Conservation (phyloP, 2,329 filamentous ascomycete species). For the Trichoderma sp. region DNA sequence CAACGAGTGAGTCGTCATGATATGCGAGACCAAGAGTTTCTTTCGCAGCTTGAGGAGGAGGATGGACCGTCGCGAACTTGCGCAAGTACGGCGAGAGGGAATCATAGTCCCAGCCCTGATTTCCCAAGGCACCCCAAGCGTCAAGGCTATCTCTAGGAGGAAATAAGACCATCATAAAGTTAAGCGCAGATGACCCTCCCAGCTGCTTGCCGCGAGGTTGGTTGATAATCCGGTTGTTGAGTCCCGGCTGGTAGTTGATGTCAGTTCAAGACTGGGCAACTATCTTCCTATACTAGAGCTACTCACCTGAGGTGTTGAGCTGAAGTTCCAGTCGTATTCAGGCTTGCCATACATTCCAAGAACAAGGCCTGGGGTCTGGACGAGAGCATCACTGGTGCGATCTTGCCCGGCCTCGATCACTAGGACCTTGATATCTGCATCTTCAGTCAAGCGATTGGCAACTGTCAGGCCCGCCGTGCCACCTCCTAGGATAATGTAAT, state of each 20-base stretch:
- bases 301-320: conserved; percentile 25
- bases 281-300: no score
- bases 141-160: conserved; percentile 24
- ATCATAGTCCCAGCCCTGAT: conserved; percentile 29
- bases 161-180: conserved; percentile 46
- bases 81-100: conserved; percentile 35
- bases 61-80: conserved; percentile 36
- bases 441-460: conserved; percentile 29
- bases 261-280: background rate
- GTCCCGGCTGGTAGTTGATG: background rate
- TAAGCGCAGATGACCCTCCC: conserved; percentile 54
- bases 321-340: conserved; percentile 26
- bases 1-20: conserved; percentile 33
- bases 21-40: conserved; percentile 33
- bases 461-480: conserved; percentile 32
- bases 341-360: conserved; percentile 25
- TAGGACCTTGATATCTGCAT: conserved; percentile 25
- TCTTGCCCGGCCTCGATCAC: conserved; percentile 30
- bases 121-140: conserved; percentile 30
- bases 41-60: conserved; percentile 27
- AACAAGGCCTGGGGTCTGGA: conserved; percentile 24
- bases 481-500: conserved; percentile 30
- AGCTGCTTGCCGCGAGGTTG: conserved; percentile 51
- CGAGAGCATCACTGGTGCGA: conserved; percentile 19
- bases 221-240: conserved; percentile 24